These are phyloP conservation scores for Aspergillus terreus DNA, from an alignment of 2,329 filamentous ascomycete species.

Conservation along the genomic window DNA sequence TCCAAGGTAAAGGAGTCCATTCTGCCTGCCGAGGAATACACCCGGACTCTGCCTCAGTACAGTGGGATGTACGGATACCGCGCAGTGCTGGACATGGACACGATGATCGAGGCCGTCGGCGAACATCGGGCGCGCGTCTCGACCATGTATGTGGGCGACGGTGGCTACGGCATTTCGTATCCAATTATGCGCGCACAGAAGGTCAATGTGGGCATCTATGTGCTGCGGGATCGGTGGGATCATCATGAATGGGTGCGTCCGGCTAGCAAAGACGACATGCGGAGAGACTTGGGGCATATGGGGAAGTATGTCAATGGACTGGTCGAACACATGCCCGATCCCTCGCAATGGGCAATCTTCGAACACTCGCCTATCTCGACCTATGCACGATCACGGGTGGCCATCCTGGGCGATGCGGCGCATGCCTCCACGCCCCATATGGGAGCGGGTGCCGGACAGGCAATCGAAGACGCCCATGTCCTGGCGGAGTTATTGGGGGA, in stretches of 20 bases:
- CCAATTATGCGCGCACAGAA: slow-evolving; percentile 31
- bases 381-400: slow-evolving; percentile 26
- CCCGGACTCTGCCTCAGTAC: not conserved
- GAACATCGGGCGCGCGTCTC: slow-evolving; percentile 28
- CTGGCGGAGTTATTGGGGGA: slow-evolving; percentile 46
- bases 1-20: slow-evolving; percentile 26
- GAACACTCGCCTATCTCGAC: slow-evolving; percentile 30
- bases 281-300: slow-evolving; percentile 24
- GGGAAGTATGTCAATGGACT: slow-evolving; percentile 24
- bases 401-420: slow-evolving; percentile 37
- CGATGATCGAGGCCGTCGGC: slow-evolving; percentile 30
- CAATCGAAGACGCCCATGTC: slow-evolving; percentile 37
- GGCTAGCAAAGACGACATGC: slow-evolving; percentile 27
- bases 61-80: slow-evolving; percentile 31
- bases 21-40: slow-evolving; percentile 8
- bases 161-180: slow-evolving; percentile 31
- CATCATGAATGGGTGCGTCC: slow-evolving; percentile 27
- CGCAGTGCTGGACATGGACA: slow-evolving; percentile 31
- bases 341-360: slow-evolving; percentile 36
- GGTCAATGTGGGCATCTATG: slow-evolving; percentile 31
- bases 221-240: slow-evolving; percentile 25
- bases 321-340: slow-evolving; percentile 28
- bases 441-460: slow-evolving; percentile 37
- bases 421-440: slow-evolving; percentile 38
- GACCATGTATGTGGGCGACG: slow-evolving; percentile 29